Evolutionary conservation across 2,329 filamentous ascomycete genomes (phyloP).

Genomic region (Cladophialophora chaetospira): DNA sequence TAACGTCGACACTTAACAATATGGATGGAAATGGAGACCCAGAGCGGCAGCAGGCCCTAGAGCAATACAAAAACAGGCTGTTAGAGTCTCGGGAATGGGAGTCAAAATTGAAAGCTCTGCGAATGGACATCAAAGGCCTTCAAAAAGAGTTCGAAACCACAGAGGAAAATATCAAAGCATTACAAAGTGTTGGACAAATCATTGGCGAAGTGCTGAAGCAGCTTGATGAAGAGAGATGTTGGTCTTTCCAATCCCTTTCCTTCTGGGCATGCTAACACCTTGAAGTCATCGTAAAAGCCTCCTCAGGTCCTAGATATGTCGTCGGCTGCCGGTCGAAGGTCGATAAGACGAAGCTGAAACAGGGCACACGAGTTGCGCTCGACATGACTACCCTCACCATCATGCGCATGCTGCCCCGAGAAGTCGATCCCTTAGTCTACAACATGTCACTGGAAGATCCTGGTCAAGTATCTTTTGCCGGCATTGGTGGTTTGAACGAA

Average conservation of each 20-base stretch:
- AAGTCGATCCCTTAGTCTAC: slow-evolving; percentile 98
- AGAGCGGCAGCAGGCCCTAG: slow-evolving; percentile 68
- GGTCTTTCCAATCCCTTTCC: slow-evolving; percentile 40
- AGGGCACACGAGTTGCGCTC: slow-evolving; percentile 93
- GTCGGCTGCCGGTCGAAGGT: slow-evolving; percentile 98
- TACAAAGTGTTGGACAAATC: slow-evolving; percentile 98
- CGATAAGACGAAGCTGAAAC: slow-evolving; percentile 95
- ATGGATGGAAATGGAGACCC: slow-evolving; percentile 48
- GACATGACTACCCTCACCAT: slow-evolving; percentile 99
- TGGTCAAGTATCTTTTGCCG: slow-evolving; percentile 94
- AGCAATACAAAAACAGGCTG: slow-evolving; percentile 76
- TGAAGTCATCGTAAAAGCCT: slow-evolving; percentile 95
- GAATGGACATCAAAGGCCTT: slow-evolving; percentile 92
- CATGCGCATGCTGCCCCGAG: slow-evolving; percentile 98
- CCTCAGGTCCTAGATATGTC: slow-evolving; percentile 94
- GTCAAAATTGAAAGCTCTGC: slow-evolving; percentile 90
- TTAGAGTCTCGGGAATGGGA: slow-evolving; percentile 98
- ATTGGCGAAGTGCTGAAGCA: slow-evolving; percentile 99
- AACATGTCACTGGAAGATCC: slow-evolving; percentile 99
- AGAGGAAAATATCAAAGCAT: slow-evolving; percentile 98
- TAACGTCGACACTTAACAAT: slow-evolving; percentile 4
- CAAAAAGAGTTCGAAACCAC: slow-evolving; percentile 95
- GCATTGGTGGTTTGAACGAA: slow-evolving; percentile 96
- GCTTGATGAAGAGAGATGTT: slow-evolving; percentile 97
- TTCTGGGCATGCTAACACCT: slow-evolving; percentile 3